Conservation (phyloP, 2,329 filamentous ascomycete genomes). For the Arthroderma sp. region DNA sequence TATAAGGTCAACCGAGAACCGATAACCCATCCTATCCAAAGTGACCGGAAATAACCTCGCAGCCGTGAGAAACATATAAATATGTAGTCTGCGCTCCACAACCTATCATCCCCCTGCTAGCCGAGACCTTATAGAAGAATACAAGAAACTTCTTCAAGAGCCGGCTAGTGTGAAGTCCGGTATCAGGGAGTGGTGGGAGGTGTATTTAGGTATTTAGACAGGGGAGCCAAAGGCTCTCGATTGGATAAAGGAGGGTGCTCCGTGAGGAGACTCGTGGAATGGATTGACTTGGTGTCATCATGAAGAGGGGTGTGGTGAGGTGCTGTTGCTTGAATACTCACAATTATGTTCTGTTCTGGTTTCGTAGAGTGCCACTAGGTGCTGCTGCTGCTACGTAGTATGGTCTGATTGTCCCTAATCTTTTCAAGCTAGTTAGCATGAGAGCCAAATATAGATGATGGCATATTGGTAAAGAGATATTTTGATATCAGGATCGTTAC, state of each 20-base stretch:
- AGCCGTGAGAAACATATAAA: too few relatives aligned
- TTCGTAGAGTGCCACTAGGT: too few relatives aligned
- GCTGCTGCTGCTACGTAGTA: too few relatives aligned
- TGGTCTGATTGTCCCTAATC: too few relatives aligned
- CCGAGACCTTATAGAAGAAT: conserved; percentile 4
- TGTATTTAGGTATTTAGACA: conserved; percentile 18
- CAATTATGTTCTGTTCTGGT: too few relatives aligned
- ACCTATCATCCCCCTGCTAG: conserved; percentile 2
- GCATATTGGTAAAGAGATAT: background rate
- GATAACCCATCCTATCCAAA: background rate
- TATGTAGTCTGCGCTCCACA: background rate
- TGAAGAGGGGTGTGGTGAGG: conserved; percentile 17
- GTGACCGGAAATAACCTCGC: too few relatives aligned
- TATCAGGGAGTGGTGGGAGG: conserved; percentile 28
- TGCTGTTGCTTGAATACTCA: too few relatives aligned
- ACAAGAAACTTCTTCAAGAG: conserved; percentile 7
- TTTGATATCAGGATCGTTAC: conserved; percentile 32
- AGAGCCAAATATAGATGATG: too few relatives aligned
- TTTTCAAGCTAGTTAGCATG: too few relatives aligned
- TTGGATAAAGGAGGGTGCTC: conserved; percentile 23
- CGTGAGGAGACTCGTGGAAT: conserved; percentile 42
- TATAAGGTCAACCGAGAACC: background rate
- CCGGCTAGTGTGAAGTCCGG: conserved; percentile 24
- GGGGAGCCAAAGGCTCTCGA: conserved; percentile 1
- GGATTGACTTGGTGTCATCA: conserved; percentile 51